phyloP scores from a whole-genome alignment of 345 rosid species.

The Gossypium mustelinum region DNA sequence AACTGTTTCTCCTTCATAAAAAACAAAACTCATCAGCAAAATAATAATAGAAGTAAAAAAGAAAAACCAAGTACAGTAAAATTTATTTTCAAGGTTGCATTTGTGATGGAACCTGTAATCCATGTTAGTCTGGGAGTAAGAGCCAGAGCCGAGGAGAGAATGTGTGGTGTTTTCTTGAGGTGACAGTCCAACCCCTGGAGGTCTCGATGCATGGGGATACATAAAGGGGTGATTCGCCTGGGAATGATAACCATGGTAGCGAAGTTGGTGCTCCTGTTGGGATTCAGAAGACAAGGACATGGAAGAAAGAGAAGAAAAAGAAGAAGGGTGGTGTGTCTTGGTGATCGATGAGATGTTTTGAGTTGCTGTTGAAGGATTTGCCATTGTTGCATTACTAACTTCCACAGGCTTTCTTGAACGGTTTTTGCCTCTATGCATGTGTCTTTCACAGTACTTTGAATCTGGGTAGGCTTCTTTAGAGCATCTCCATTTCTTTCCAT shows the following conservation, averaged over 20 bases:
- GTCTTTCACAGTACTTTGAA: slow-evolving; percentile 91
- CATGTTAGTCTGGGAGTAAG: slow-evolving; percentile 29
- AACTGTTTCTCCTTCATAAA: slow-evolving; percentile 40
- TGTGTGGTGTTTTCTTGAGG: slow-evolving; percentile 34
- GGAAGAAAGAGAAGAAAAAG: slow-evolving; percentile 31
- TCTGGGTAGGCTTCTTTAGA: slow-evolving; percentile 73
- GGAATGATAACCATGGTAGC: slow-evolving; percentile 27
- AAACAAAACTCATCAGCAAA: background rate
- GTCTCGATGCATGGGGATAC: slow-evolving; percentile 32
- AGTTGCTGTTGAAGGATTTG: slow-evolving; percentile 23
- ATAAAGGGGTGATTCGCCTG: slow-evolving; percentile 28
- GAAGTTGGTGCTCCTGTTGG: slow-evolving; percentile 25
- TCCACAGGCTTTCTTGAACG: slow-evolving; percentile 97
- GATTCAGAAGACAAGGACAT: slow-evolving; percentile 25
- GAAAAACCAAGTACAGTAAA: background rate
- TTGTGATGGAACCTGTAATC: slow-evolving; percentile 48
- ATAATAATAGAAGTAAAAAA: background rate
- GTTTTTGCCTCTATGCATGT: slow-evolving; percentile 95
- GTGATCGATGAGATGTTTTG: slow-evolving; percentile 24
- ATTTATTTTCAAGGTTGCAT: background rate
- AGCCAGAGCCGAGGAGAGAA: slow-evolving; percentile 42
- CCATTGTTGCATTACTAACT: slow-evolving; percentile 25
- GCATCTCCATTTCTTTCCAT: slow-evolving; percentile 95
- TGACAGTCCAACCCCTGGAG: slow-evolving; percentile 28
- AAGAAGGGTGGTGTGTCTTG: slow-evolving; percentile 24